Conservation (phyloP, 345 rosid genomes). For the Cardamine resedifolia region DNA sequence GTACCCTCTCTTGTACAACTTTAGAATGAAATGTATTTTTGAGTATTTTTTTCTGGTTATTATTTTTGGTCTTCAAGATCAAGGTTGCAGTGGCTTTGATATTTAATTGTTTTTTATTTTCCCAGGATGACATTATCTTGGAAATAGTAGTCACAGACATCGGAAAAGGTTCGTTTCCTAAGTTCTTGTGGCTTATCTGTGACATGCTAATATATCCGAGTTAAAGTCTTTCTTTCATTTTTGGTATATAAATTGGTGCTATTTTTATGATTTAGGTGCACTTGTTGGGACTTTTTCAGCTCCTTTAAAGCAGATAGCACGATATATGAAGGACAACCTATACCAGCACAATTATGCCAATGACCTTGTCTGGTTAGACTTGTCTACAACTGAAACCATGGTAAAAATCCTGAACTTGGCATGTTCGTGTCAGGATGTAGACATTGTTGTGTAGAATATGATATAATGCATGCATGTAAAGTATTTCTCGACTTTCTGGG, state of each 20-base stretch:
- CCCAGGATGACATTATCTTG: conserved; percentile 62
- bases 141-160: conserved; percentile 70
- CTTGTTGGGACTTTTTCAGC: conserved; percentile 72
- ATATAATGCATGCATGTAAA: conserved; percentile 14
- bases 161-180: conserved; percentile 59
- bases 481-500: neutral
- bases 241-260: conserved; percentile 13
- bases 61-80: conserved; percentile 20
- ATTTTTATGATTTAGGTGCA: conserved; percentile 51
- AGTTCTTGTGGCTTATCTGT: neutral
- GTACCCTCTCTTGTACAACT: conserved; percentile 16
- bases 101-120: conserved; percentile 18
- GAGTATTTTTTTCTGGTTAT: conserved; percentile 11
- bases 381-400: conserved; percentile 51
- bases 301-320: conserved; percentile 68
- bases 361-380: conserved; percentile 66
- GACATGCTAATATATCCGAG: neutral
- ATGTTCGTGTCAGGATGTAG: conserved; percentile 5
- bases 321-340: conserved; percentile 43
- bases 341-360: conserved; percentile 48
- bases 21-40: neutral
- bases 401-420: conserved; percentile 38
- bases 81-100: neutral
- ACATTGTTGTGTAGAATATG: conserved; percentile 5
- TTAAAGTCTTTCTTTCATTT: neutral